Base-by-base conservation (phyloP, 2,329 filamentous ascomycete species). In the Scedosporium dehoogii region DNA sequence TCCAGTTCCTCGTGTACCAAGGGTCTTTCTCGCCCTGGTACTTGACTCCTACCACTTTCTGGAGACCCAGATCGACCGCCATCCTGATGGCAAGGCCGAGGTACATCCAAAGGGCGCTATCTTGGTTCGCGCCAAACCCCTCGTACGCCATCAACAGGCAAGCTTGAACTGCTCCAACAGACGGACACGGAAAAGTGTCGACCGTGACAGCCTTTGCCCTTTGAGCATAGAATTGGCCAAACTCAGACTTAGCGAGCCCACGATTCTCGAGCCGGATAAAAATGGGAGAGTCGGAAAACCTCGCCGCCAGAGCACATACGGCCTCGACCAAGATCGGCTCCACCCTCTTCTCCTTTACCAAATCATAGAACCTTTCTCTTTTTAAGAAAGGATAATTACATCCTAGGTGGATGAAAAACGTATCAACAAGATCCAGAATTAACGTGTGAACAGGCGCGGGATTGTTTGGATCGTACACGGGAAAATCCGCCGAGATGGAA, bases 41-140 rank as follows among this genome's bases (percentile, higher is more conserved):
- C 64, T 79, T 81, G 58, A 96, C 80, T 0, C 91, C 91, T 66
- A 92, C 87, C 16, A 89, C 80, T 66, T 92, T 96, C 67, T 93
- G 90, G 66, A 96, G 79, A 0, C 92, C 91, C 9, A 96, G 74
- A 69, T 92, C 88, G 64, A 90, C 84, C 0, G 88, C 88, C 85
- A 92, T 89, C 14, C 91, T 86, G 64, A 96, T 96, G 0, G 91
- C 88, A 60, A 93, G 87, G 0, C 91, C 92, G 1, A 96, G 79
- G 70, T 96, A 96, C 91, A 96, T 96, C 91, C 92, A 96, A 6
- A 96, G 74, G 0, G 91, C 90, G 71, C 91, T 96, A 69, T 96
- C 92, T 68, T 92, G 90, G 66, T 91, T 90, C 10, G 90, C 89
- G 1, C 91, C 92, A 67, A 96, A 96, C 53, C 92, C 88, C 67